These are phyloP conservation scores for Phytophthora vignae DNA, from an alignment of 352 stramenopile species.

Conservation along the genomic window DNA sequence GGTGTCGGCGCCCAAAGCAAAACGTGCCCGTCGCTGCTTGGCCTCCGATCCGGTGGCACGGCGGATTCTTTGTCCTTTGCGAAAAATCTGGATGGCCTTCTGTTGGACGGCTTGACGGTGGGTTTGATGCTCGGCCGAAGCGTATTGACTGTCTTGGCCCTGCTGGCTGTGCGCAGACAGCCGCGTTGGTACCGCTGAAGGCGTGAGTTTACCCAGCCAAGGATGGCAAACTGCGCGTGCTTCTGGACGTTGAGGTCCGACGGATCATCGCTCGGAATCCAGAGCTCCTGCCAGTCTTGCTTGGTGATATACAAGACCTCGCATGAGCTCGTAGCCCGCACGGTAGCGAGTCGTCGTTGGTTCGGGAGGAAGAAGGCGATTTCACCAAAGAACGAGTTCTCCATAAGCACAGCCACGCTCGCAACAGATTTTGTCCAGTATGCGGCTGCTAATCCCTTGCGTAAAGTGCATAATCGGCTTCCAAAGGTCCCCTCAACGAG, in stretches of 20 bases:
- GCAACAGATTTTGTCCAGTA: conserved; percentile 36
- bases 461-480: conserved; percentile 62
- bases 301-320: conserved; percentile 72
- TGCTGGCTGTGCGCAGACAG: conserved; percentile 46
- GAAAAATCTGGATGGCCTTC: conserved; percentile 5
- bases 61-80: background rate
- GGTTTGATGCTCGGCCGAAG: conserved; percentile 1
- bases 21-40: background rate
- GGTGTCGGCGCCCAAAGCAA: conserved; percentile 15
- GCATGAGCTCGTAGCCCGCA: conserved; percentile 65
- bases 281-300: conserved; percentile 66
- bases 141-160: conserved; percentile 26
- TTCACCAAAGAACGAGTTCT: conserved; percentile 60
- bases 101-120: background rate
- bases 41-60: background rate
- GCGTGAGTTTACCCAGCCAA: conserved; percentile 59
- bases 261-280: conserved; percentile 35
- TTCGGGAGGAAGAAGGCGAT: conserved; percentile 71
- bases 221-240: conserved; percentile 58
- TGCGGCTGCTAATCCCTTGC: conserved; percentile 59
- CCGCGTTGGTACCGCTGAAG: conserved; percentile 51
- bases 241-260: conserved; percentile 53
- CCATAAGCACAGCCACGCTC: conserved; percentile 25
- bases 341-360: conserved; percentile 65
- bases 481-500: conserved; percentile 50